These are phyloP conservation scores for Rhinocladiella similis DNA, from an alignment of 2,329 filamentous ascomycete species.

Conservation along the genomic window DNA sequence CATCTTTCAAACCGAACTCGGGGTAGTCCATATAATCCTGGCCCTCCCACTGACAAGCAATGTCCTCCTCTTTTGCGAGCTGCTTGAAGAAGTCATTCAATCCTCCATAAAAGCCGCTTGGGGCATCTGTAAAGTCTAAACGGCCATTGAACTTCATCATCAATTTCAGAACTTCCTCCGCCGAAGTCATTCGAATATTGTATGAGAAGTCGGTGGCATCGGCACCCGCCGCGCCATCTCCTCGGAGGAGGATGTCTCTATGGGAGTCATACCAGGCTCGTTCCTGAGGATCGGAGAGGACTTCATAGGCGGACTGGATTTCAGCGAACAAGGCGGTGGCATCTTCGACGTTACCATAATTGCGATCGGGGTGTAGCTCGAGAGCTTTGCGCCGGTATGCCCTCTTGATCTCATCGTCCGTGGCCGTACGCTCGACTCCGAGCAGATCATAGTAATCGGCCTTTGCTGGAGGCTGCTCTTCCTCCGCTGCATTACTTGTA, in stretches of 20 bases:
- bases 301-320: constrained; percentile 88
- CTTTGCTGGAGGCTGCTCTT: constrained; percentile 31
- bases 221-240: constrained; percentile 49
- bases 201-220: constrained; percentile 60
- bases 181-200: constrained; percentile 73
- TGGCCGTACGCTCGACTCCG: constrained; percentile 68
- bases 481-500: constrained; percentile 30
- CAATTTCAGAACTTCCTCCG: constrained; percentile 74
- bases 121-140: constrained; percentile 76
- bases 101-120: constrained; percentile 81
- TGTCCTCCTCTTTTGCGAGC: constrained; percentile 76
- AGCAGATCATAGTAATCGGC: constrained; percentile 72
- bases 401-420: constrained; percentile 91
- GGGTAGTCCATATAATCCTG: constrained; percentile 68
- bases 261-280: constrained; percentile 98
- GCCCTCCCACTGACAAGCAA: constrained; percentile 69
- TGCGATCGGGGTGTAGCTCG: constrained; percentile 92
- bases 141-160: constrained; percentile 78
- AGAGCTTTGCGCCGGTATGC: constrained; percentile 89
- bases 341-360: constrained; percentile 79
- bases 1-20: constrained; percentile 74
- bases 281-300: constrained; percentile 95
- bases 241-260: constrained; percentile 76
- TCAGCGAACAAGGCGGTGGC: constrained; percentile 87
- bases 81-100: constrained; percentile 75